Percentiles rank a stretch among this genome's conserved stretches.
Evolutionary conservation across 345 rosid species (phyloP).

Genomic region (Salix purpurea): DNA sequence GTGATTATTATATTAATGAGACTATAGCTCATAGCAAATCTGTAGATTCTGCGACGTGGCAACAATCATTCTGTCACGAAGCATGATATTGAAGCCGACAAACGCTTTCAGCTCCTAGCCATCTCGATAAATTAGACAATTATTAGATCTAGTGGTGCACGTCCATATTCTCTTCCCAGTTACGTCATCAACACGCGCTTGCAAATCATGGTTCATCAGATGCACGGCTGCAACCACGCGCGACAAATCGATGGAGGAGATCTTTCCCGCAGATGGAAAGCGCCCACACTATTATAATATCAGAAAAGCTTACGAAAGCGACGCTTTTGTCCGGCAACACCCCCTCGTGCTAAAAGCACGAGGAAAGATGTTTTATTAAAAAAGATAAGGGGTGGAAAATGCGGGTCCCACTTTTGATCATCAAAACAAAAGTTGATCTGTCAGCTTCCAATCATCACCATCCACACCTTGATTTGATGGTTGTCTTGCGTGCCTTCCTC

Average conservation of each 20-base stretch:
- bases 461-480: slow-evolving; percentile 50
- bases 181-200: neutral
- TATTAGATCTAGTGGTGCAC: neutral
- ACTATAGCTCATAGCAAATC: neutral
- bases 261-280: neutral
- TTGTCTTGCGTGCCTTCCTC: slow-evolving; percentile 27
- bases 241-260: neutral
- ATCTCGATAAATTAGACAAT: neutral
- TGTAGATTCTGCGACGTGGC: neutral
- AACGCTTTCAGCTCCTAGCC: slow-evolving; percentile 5
- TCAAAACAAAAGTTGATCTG: slow-evolving; percentile 29
- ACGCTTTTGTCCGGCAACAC: slow-evolving; percentile 23
- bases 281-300: neutral
- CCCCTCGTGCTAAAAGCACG: slow-evolving; percentile 19
- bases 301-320: slow-evolving; percentile 36
- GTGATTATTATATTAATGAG: neutral
- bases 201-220: neutral
- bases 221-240: neutral
- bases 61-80: neutral
- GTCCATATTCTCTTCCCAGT: neutral
- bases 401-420: slow-evolving; percentile 18
- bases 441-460: slow-evolving; percentile 59
- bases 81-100: neutral
- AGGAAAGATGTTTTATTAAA: slow-evolving; percentile 7
- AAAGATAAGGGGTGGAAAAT: neutral